These are phyloP conservation scores for Areca catechu DNA, from an alignment of 176 grass and related monocot genomes.

Conservation along the genomic window DNA sequence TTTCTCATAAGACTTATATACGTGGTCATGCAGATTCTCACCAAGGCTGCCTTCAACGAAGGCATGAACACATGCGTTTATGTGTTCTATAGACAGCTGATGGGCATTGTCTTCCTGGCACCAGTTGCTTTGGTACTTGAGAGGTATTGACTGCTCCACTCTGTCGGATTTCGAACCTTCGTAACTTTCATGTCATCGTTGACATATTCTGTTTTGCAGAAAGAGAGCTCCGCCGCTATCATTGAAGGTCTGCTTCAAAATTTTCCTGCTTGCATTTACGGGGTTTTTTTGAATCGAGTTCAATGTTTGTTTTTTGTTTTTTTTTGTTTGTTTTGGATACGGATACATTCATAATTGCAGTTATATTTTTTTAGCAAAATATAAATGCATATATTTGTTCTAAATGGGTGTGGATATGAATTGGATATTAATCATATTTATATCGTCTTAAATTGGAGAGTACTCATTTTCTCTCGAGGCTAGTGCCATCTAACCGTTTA, in stretches of 20 bases:
- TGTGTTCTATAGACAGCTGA: conserved; percentile 59
- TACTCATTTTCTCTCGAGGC: no score
- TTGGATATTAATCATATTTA: no score
- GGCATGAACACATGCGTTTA: conserved; percentile 62
- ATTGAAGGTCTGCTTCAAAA: conserved; percentile 34
- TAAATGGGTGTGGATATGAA: no score
- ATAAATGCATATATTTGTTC: no score
- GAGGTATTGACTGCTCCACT: conserved; percentile 19
- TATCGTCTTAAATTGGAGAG: no score
- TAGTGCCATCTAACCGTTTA: no score
- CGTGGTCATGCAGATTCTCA: conserved; percentile 47
- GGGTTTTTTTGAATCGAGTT: conserved; percentile 21
- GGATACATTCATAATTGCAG: no score
- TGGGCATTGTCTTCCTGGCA: conserved; percentile 40
- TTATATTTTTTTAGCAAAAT: no score
- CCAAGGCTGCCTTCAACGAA: conserved; percentile 43
- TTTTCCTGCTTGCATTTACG: conserved; percentile 54
- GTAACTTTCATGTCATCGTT: no score
- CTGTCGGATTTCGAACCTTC: no score
- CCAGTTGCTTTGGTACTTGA: conserved; percentile 42
- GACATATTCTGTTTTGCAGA: conserved; percentile 14
- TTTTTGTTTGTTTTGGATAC: no score
- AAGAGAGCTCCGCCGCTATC: conserved; percentile 50
- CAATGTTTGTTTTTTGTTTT: no score
- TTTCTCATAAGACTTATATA: conserved; percentile 57